phyloP scores from a whole-genome alignment of 1,139 yeast genomes.

The Suhomyces atakaporum region DNA sequence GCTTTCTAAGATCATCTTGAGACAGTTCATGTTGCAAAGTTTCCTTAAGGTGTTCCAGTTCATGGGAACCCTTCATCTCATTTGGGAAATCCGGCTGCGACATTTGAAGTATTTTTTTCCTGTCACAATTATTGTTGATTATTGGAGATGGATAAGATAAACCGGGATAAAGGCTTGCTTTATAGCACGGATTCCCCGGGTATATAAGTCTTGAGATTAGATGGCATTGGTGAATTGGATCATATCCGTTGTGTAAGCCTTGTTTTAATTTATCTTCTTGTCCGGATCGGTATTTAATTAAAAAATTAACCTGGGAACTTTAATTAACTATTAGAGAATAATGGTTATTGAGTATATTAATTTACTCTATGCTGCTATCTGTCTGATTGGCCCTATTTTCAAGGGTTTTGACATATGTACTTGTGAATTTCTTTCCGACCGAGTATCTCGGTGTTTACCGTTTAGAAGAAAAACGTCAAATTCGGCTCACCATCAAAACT shows the following conservation, averaged over 20 bases:
- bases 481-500: no score
- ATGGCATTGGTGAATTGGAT: no score
- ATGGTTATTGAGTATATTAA: not conserved
- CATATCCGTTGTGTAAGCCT: no score
- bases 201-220: no score
- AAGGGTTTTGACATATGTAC: no score
- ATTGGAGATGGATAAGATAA: constrained; percentile 3
- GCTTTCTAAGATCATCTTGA: not conserved
- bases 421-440: no score
- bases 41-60: not conserved
- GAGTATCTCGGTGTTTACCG: not conserved
- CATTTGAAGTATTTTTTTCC: not conserved
- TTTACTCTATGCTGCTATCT: no score
- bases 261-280: no score
- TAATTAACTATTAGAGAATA: not conserved
- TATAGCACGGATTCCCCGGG: not conserved
- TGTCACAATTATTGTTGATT: not conserved
- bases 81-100: not conserved
- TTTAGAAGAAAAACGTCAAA: no score
- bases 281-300: not conserved
- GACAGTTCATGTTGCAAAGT: not conserved
- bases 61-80: not conserved
- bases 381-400: no score
- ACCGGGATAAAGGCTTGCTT: not conserved
- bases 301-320: not conserved